Evolutionary conservation across 2,329 filamentous ascomycete genomes (phyloP), one percentile per base, ranked within the genome.

Genomic region (Septoria linicola): DNA sequence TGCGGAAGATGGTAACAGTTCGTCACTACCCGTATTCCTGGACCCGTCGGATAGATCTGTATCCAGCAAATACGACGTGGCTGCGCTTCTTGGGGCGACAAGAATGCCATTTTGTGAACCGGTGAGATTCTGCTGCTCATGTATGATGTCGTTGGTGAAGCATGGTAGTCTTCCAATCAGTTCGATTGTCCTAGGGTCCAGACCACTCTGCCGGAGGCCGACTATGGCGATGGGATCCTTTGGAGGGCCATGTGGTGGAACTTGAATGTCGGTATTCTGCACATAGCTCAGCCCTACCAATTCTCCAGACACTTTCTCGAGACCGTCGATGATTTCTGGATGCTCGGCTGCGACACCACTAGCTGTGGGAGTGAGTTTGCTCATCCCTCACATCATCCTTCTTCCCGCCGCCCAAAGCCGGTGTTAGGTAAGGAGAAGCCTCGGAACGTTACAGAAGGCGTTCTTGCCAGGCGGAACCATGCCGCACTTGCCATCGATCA

Each of bases 211-310:
- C 10, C 50, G 25, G 2, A 53, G 32, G 20, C 41, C 37, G 20
- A 35, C 47, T 11, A 53, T 49, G 39, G 49, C 35, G 5, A 53
- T 41, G 13, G 54, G 54, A 6, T 56, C 54, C 16, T 56, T 56
- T n/a, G 49, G 54, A 3, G 43, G 7, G 10, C 50, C 50, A 41
- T 53, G 54, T 2, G 54, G 54, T 10, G 54, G 45, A 1, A 53
- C 30, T 21, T 56, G 54, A 10, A 53, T 20, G 19, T 56, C 54
- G 34, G 47, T 48, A 21, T 56, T 50, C 11, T 49, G 47, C 13
- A 57, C 51, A 21, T 54, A 57, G 25, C 39, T 42, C 7, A 42
- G 14, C 8, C 44, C 51, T 42, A 57, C 35, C 14, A 57, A 50
- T 16, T 39, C n/a, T 6, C 27, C 47, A 36, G 48, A 51, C n/a